Evolutionary conservation across 2,329 filamentous ascomycete genomes (phyloP), one percentile per base, ranked within the genome.

Genomic region (Fusarium oligoseptatum): DNA sequence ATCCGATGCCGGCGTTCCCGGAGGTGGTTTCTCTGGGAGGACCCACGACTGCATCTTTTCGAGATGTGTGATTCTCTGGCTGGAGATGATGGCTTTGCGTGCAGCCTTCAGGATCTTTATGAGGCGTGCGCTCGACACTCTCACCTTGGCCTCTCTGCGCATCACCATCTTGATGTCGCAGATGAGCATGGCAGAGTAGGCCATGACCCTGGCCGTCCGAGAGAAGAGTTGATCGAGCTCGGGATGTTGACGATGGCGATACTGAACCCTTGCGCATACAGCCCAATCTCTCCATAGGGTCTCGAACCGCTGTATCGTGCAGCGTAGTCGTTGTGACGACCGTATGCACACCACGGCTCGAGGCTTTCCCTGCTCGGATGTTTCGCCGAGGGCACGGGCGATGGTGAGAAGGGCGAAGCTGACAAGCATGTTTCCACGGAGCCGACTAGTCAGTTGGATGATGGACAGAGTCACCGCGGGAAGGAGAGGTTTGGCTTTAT

Each of bases 161-260:
- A 62, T 29, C 41, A 50, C 64, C 71, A 72, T 74, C 48, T 74
- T 72, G 55, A 74, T 69, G 39, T 74, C 68, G 29, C 68, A 69
- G 37, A 72, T 64, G 48, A 74, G 34, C 24, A 70, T 66, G 27
- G 66, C 50, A 11, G 69, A 64, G 36, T 55, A 50, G 14, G 60
- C 52, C 71, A 74, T 74, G 50, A 70, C 71, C n/a, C 52, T 62
- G 32, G 60, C 56, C 41, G 71, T 69, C 36, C 56, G 64, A 36
- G 36, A 37, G 52, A 64, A 73, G 17, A 71, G 65, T 14, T 60
- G 39, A 37, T 68, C 63, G 57, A 68, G 71, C 27, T 74, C 66
- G 7, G 64, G 67, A 8, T 68, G 52, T 11, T 64, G 43, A n/a
- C 29, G 32, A 8, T 57, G 45, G 17, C 29, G 32, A 48, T 60